phyloP scores from a whole-genome alignment of 768 basidiomycete genomes.

The Kwoniella europaea region DNA sequence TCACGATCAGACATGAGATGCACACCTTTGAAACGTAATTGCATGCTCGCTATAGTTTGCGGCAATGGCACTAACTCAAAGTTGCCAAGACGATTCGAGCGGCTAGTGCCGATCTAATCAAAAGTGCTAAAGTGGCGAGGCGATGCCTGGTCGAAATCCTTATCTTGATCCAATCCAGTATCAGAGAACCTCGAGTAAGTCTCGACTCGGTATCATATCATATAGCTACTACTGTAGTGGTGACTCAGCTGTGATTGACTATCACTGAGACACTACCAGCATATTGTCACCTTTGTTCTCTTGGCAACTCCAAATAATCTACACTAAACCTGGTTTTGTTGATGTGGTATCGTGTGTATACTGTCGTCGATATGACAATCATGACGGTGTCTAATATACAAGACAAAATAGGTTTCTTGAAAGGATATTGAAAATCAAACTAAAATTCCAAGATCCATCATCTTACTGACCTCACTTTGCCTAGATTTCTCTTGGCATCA shows the following conservation, averaged over 20 bases:
- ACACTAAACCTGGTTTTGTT: neutral
- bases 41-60: neutral
- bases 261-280: constrained; percentile 3
- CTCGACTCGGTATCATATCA: neutral
- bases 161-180: constrained; percentile 13
- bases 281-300: neutral
- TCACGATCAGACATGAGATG: neutral
- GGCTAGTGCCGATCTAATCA: constrained; percentile 12
- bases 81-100: constrained; percentile 5
- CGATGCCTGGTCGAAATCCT: constrained; percentile 9
- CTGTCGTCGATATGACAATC: constrained; percentile 5
- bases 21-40: neutral
- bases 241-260: constrained; percentile 1
- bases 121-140: constrained; percentile 1
- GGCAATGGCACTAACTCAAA: constrained; percentile 3
- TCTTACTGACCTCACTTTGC: neutral
- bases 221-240: too few relatives aligned
- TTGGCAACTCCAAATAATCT: constrained; percentile 5
- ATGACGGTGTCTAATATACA: constrained; percentile 1
- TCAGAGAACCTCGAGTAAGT: neutral
- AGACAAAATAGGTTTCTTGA: neutral
- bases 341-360: neutral
- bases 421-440: constrained; percentile 14
- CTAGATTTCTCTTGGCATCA: constrained; percentile 14
- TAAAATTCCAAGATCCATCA: neutral